Conservation (phyloP, 495 filamentous ascomycete species). For the Penicillium dipodomyicola region DNA sequence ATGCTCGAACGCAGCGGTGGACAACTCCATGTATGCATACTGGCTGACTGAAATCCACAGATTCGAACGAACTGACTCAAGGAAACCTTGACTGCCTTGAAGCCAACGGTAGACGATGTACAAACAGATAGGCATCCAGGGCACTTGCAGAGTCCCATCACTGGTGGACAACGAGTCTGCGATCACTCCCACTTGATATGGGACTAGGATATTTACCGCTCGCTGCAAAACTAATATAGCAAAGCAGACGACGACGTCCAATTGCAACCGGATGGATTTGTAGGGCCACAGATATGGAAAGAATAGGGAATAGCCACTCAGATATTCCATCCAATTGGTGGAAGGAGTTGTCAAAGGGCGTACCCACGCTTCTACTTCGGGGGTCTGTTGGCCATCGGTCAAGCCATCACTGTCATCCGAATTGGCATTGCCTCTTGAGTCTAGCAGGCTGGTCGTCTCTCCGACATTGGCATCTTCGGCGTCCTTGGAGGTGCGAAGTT, state of each 20-base stretch:
- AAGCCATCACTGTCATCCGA: neutral
- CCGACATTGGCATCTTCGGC: slow-evolving; percentile 32
- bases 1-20: slow-evolving; percentile 82
- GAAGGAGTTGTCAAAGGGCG: slow-evolving; percentile 13
- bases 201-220: slow-evolving; percentile 76
- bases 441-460: slow-evolving; percentile 47
- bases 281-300: slow-evolving; percentile 94
- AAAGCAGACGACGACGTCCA: slow-evolving; percentile 78
- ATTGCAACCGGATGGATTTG: slow-evolving; percentile 66
- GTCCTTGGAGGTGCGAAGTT: neutral
- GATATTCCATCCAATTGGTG: slow-evolving; percentile 10
- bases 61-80: slow-evolving; percentile 48
- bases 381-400: slow-evolving; percentile 46
- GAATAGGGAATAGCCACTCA: slow-evolving; percentile 78
- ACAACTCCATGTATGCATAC: slow-evolving; percentile 74
- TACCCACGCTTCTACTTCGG: slow-evolving; percentile 43
- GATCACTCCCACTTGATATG: slow-evolving; percentile 50
- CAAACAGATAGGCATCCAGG: slow-evolving; percentile 57
- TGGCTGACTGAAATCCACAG: slow-evolving; percentile 83
- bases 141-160: neutral
- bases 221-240: slow-evolving; percentile 72
- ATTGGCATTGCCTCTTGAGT: neutral
- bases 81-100: slow-evolving; percentile 70
- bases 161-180: neutral
- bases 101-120: slow-evolving; percentile 69